These are phyloP conservation scores for Strombidium stylifer DNA, from an alignment of 73 alveolate species.

Conservation along the genomic window DNA sequence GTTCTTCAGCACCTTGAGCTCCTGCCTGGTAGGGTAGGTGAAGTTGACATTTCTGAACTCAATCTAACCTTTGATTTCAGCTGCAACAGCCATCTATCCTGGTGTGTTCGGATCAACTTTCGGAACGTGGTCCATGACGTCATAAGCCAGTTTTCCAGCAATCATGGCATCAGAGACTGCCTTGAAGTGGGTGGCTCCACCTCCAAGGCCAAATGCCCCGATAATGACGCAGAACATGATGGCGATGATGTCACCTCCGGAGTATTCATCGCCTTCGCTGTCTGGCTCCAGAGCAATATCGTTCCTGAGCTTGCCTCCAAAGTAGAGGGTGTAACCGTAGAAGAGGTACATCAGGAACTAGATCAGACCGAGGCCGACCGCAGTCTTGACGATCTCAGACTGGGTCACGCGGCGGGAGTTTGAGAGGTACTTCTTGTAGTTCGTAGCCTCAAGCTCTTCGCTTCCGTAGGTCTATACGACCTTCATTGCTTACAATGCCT, in stretches of 20 bases:
- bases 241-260: conserved; percentile 65
- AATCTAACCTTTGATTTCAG: conserved; percentile 51
- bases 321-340: conserved; percentile 27
- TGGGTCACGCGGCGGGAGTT: conserved; percentile 25
- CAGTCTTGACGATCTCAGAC: neutral
- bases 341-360: neutral
- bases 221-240: conserved; percentile 58
- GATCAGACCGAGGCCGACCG: neutral
- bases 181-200: conserved; percentile 69
- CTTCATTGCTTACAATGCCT: conserved; percentile 71
- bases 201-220: conserved; percentile 52
- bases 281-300: too few relatives aligned
- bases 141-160: conserved; percentile 59
- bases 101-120: conserved; percentile 4
- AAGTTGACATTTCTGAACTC: conserved; percentile 78
- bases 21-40: conserved; percentile 71
- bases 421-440: conserved; percentile 55
- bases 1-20: conserved; percentile 23
- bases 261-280: conserved; percentile 39
- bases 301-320: conserved; percentile 35
- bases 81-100: neutral
- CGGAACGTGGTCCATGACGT: conserved; percentile 41
- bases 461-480: conserved; percentile 65
- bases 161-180: conserved; percentile 66
- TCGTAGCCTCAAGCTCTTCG: conserved; percentile 51